A percentile compares a stretch with the other conserved stretches of the same genome.
Evolutionary conservation across 768 basidiomycete genomes (phyloP).

Genomic region (Mycena rebaudengoi): DNA sequence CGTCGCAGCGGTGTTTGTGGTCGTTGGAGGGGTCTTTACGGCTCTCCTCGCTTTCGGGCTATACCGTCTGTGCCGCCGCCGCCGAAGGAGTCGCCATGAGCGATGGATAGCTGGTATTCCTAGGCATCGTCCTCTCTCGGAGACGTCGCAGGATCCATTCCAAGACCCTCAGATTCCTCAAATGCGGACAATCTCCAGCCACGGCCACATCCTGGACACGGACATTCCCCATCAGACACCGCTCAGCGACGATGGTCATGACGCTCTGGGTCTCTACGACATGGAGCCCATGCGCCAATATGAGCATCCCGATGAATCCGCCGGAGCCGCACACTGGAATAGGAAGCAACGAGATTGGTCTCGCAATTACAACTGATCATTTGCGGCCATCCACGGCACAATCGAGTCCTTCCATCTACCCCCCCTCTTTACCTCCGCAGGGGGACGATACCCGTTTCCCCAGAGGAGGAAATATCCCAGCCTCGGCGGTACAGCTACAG

Average conservation of each 20-base stretch:
- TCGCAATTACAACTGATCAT: slow-evolving; percentile 32
- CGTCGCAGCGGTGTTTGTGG: slow-evolving; percentile 79
- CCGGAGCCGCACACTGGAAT: neutral
- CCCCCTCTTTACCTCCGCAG: slow-evolving; percentile 49
- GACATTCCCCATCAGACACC: neutral
- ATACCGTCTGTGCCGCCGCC: slow-evolving; percentile 52
- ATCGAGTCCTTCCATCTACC: slow-evolving; percentile 62
- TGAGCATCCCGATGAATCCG: neutral
- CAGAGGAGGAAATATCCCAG: slow-evolving; percentile 21
- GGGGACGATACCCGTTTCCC: slow-evolving; percentile 40
- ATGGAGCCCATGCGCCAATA: neutral
- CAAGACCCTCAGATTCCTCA: slow-evolving; percentile 35
- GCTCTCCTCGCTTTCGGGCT: slow-evolving; percentile 56
- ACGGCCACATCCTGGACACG: slow-evolving; percentile 10
- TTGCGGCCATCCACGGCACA: slow-evolving; percentile 44
- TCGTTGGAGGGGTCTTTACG: slow-evolving; percentile 40
- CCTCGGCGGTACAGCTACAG: slow-evolving; percentile 18
- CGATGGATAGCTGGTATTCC: slow-evolving; percentile 48
- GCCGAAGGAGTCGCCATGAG: slow-evolving; percentile 44
- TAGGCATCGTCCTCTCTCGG: slow-evolving; percentile 37
- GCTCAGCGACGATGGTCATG: slow-evolving; percentile 20
- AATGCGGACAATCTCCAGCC: slow-evolving; percentile 14
- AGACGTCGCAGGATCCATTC: slow-evolving; percentile 42
- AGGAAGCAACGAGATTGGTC: slow-evolving; percentile 25
- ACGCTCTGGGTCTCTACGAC: slow-evolving; percentile 24